A percentile compares a stretch with the other conserved stretches of the same genome.
These are phyloP conservation scores for Ramaria sp. DNA, from an alignment of 768 basidiomycete species.

Conservation along the genomic window DNA sequence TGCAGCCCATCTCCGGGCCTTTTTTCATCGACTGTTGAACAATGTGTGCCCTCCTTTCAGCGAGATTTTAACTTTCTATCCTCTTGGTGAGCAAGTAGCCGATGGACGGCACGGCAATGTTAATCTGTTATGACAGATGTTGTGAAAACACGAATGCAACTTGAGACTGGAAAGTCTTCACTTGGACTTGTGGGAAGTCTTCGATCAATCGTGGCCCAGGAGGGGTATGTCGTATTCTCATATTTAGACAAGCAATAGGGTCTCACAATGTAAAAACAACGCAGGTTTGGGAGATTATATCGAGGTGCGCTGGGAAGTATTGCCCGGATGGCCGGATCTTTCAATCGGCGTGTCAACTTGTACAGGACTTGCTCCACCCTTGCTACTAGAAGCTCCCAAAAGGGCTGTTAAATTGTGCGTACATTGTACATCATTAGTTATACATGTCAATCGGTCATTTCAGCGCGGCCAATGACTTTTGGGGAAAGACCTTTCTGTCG, in stretches of 20 bases:
- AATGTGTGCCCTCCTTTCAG: conserved; percentile 17
- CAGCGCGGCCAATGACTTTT: conserved; percentile 86
- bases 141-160: conserved; percentile 97
- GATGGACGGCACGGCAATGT: not conserved
- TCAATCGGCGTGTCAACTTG: not conserved
- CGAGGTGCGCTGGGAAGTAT: conserved; percentile 41
- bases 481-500: conserved; percentile 72
- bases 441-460: not conserved
- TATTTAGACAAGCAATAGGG: conserved; percentile 14
- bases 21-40: not conserved
- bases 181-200: conserved; percentile 79
- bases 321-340: not conserved
- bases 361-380: conserved; percentile 82
- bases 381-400: conserved; percentile 95
- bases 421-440: conserved; percentile 1
- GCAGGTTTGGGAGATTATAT: conserved; percentile 74
- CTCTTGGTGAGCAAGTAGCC: conserved; percentile 47
- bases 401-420: conserved; percentile 90
- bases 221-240: conserved; percentile 54
- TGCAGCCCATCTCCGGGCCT: not conserved
- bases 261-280: not conserved
- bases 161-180: conserved; percentile 73
- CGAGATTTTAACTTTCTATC: conserved; percentile 62
- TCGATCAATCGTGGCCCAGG: conserved; percentile 70
- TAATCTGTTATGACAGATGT: conserved; percentile 26